These are phyloP conservation scores for Misopates orontium DNA, from an alignment of 257 asterid genomes.

Conservation along the genomic window DNA sequence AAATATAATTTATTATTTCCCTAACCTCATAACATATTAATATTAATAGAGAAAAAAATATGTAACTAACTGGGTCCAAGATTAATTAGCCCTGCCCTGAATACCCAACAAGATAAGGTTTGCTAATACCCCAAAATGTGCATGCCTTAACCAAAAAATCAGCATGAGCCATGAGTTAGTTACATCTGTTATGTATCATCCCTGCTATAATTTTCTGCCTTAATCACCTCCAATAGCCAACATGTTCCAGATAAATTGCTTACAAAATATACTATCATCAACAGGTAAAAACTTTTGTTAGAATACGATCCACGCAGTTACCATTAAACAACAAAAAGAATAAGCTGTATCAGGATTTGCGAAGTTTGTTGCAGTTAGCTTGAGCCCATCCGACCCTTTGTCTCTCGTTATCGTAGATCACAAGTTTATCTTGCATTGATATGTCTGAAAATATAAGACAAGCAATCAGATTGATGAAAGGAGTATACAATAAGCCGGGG, in stretches of 20 bases:
- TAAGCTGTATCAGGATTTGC: constrained; percentile 44
- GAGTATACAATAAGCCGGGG: too few relatives aligned
- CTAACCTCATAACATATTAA: too few relatives aligned
- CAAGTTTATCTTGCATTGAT: constrained; percentile 80
- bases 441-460: constrained; percentile 47
- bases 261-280: constrained; percentile 28
- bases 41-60: too few relatives aligned
- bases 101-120: too few relatives aligned
- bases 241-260: constrained; percentile 26
- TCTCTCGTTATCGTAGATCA: constrained; percentile 80
- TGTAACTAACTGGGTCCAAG: too few relatives aligned
- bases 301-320: constrained; percentile 34
- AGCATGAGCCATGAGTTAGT: too few relatives aligned
- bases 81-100: too few relatives aligned
- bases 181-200: too few relatives aligned
- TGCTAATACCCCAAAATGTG: too few relatives aligned
- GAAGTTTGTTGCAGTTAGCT: constrained; percentile 60
- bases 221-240: constrained; percentile 26
- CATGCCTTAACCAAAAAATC: too few relatives aligned
- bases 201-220: not conserved
- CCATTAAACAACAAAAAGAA: constrained; percentile 30
- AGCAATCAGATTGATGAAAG: constrained; percentile 23
- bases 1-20: too few relatives aligned
- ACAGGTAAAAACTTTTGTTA: constrained; percentile 19
- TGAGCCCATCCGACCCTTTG: constrained; percentile 72